A percentile compares a stretch with the other conserved stretches of the same genome.
Conservation (phyloP, 2,329 filamentous ascomycete genomes). For the Penicillium sp. region DNA sequence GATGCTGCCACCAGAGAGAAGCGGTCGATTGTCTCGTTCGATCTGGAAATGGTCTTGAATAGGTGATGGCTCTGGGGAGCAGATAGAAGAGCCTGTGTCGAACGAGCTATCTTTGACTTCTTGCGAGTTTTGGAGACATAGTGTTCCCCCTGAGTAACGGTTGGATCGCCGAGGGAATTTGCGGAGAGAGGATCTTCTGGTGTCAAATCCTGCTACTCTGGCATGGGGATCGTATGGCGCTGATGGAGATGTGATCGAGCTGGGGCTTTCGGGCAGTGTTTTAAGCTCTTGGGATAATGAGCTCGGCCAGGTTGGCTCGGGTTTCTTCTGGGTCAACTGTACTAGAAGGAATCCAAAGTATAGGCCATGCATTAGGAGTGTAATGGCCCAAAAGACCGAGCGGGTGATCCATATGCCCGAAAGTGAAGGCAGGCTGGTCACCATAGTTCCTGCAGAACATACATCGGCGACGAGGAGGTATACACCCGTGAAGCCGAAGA, state of each 20-base stretch:
- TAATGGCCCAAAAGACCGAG: constrained; percentile 36
- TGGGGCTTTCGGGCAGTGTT: constrained; percentile 13
- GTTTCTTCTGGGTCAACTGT: constrained; percentile 8
- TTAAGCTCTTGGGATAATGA: constrained; percentile 27
- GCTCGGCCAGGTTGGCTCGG: constrained; percentile 21
- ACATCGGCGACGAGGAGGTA: constrained; percentile 29
- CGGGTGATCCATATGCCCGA: constrained; percentile 32
- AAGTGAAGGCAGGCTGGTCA: constrained; percentile 13
- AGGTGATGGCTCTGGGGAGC: constrained; percentile 12
- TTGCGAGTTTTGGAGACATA: constrained; percentile 25
- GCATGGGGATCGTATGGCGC: constrained; percentile 13
- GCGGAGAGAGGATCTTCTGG: constrained; percentile 24
- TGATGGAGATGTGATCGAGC: constrained; percentile 9
- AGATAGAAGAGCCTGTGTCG: constrained; percentile 17
- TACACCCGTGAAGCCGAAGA: constrained; percentile 19
- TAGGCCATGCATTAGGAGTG: constrained; percentile 31
- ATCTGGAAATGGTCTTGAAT: not conserved
- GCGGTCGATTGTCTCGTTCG: constrained; percentile 10
- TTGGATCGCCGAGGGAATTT: constrained; percentile 27
- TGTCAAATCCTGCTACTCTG: constrained; percentile 17
- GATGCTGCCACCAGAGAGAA: constrained; percentile 17
- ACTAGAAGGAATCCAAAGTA: constrained; percentile 31
- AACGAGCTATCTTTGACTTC: constrained; percentile 23
- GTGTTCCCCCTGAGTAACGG: constrained; percentile 32
- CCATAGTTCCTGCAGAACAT: constrained; percentile 29